These are phyloP conservation scores for Aspergillus floridensis DNA, from an alignment of 2,329 filamentous ascomycete species.

Conservation along the genomic window DNA sequence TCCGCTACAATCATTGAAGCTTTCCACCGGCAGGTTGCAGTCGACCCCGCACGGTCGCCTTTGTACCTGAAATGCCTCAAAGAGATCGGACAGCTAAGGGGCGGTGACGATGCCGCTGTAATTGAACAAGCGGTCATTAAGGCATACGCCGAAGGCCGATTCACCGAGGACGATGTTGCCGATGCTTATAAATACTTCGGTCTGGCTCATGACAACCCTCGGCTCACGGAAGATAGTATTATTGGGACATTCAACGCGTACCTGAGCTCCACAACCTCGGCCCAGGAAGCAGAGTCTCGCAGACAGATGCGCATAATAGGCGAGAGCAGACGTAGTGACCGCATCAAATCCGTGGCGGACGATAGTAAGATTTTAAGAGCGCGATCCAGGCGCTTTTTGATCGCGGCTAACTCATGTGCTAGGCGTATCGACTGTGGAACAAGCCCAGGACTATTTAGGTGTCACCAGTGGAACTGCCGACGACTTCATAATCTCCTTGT, in stretches of 20 bases:
- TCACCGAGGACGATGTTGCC: constrained; percentile 56
- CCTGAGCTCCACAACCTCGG: constrained; percentile 50
- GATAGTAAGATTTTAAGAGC: constrained; percentile 43
- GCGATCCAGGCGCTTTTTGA: neutral
- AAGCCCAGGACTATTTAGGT: constrained; percentile 62
- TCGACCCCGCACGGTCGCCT: constrained; percentile 54
- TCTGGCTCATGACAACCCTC: constrained; percentile 47
- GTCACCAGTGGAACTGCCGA: constrained; percentile 52
- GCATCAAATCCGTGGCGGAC: constrained; percentile 58
- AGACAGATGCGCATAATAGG: constrained; percentile 61
- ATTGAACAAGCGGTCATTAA: constrained; percentile 59
- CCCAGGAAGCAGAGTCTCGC: constrained; percentile 56
- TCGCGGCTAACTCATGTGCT: neutral
- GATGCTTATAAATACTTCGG: constrained; percentile 60
- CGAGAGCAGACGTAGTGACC: constrained; percentile 54
- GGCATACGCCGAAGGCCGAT: constrained; percentile 58
- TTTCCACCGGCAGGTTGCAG: constrained; percentile 58
- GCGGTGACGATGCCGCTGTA: constrained; percentile 48
- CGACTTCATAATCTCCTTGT: constrained; percentile 59
- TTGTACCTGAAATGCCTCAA: constrained; percentile 67
- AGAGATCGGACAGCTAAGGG: constrained; percentile 55
- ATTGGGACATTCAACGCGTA: constrained; percentile 61
- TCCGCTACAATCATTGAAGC: constrained; percentile 62
- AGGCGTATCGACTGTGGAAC: constrained; percentile 60
- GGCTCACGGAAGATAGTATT: constrained; percentile 58